These are phyloP conservation scores for Vinca minor DNA, from an alignment of 257 asterid genomes.

Conservation along the genomic window DNA sequence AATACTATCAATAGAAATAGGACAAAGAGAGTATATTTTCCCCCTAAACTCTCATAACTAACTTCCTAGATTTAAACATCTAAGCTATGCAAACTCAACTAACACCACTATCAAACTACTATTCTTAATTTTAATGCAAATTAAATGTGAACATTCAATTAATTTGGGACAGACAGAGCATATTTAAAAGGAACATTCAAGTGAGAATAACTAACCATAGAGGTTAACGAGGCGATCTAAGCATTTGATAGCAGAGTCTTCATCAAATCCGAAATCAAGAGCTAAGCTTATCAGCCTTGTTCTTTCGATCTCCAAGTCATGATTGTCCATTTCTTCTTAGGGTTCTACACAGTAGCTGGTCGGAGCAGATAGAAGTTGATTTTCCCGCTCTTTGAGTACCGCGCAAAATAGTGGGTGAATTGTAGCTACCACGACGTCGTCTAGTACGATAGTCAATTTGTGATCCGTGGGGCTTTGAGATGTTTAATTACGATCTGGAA, in stretches of 20 bases:
- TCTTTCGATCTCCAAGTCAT: slow-evolving; percentile 67
- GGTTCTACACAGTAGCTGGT: slow-evolving; percentile 13
- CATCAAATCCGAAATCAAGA: slow-evolving; percentile 74
- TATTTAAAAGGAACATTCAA: too few species aligned
- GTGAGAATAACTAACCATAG: slow-evolving; percentile 61
- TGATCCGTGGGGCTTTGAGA: neutral
- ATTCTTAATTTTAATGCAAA: too few species aligned
- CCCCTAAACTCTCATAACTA: too few species aligned
- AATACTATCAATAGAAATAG: too few species aligned
- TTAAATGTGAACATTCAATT: too few species aligned
- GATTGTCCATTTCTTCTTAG: slow-evolving; percentile 31
- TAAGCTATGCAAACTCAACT: too few species aligned
- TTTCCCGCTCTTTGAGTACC: slow-evolving; percentile 59
- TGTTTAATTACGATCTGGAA: too few species aligned
- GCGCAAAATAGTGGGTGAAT: neutral
- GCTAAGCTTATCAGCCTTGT: slow-evolving; percentile 69
- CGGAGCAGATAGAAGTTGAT: slow-evolving; percentile 2
- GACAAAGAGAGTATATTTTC: too few species aligned
- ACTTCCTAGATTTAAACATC: too few species aligned
- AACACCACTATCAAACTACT: too few species aligned
- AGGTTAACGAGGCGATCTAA: slow-evolving; percentile 65
- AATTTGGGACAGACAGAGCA: too few species aligned
- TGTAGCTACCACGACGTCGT: neutral
- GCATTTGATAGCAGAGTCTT: slow-evolving; percentile 50
- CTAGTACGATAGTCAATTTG: neutral